Percentiles rank a stretch among this genome's conserved stretches.
These are phyloP conservation scores for Leccinum pellstonianum DNA, from an alignment of 768 basidiomycete species.

Conservation along the genomic window DNA sequence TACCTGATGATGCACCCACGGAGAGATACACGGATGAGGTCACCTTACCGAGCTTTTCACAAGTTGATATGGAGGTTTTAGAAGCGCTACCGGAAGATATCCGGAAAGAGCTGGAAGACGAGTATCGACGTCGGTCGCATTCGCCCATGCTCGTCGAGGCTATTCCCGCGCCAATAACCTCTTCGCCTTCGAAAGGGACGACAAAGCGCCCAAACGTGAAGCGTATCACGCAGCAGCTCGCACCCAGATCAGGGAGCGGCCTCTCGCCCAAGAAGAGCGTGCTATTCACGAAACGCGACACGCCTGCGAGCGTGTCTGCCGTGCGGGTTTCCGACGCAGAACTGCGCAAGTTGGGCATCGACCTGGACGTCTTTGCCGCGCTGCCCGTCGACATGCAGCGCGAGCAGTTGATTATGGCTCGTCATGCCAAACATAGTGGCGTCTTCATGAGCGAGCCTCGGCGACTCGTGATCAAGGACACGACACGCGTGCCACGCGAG, in stretches of 20 bases:
- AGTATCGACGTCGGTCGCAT: constrained; percentile 60
- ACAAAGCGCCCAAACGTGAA: constrained; percentile 46
- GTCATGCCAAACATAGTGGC: constrained; percentile 45
- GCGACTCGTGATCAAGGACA: constrained; percentile 50
- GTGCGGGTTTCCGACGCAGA: constrained; percentile 54
- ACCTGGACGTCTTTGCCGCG: constrained; percentile 63
- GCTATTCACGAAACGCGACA: constrained; percentile 38
- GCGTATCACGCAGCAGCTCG: constrained; percentile 63
- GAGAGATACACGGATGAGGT: constrained; percentile 20
- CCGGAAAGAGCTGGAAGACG: constrained; percentile 63
- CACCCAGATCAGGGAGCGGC: constrained; percentile 48
- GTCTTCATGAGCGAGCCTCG: constrained; percentile 35
- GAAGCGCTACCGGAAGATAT: constrained; percentile 70
- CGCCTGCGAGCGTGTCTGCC: constrained; percentile 26
- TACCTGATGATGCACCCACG: constrained; percentile 1
- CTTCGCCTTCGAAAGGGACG: constrained; percentile 13
- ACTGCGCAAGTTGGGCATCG: constrained; percentile 65
- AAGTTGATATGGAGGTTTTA: constrained; percentile 70
- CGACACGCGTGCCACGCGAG: constrained; percentile 30
- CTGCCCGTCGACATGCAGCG: constrained; percentile 68
- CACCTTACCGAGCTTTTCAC: constrained; percentile 70
- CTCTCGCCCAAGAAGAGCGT: constrained; percentile 39
- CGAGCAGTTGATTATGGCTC: constrained; percentile 66
- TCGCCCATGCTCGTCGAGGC: constrained; percentile 40
- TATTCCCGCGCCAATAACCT: not conserved